Percentiles rank a stretch among this genome's conserved stretches.
Conservation (phyloP, 805 yeast species). For the Metschnikowia hibisci region DNA sequence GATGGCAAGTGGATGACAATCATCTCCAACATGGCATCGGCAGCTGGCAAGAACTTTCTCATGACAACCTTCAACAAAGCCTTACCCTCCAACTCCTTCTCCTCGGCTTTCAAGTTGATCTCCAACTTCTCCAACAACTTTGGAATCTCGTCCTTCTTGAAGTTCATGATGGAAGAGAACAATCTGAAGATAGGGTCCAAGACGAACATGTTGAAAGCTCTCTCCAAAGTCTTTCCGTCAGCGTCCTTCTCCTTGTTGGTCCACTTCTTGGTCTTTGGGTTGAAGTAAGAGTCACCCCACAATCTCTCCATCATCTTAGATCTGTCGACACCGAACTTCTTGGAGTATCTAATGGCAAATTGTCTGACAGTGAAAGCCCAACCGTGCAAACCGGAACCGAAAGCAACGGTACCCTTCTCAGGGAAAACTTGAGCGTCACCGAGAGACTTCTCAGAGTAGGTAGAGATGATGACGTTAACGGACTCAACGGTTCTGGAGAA, state of each 20-base stretch:
- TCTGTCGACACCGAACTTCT: conserved; percentile 99
- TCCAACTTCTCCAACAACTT: conserved; percentile 89
- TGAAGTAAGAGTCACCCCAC: conserved; percentile 99
- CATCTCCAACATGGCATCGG: conserved; percentile 99
- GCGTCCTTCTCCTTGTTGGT: conserved; percentile 94
- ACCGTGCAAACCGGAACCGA: conserved; percentile 99
- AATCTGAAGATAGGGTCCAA: conserved; percentile 98
- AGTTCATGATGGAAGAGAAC: conserved; percentile 96
- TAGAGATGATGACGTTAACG: conserved; percentile 96
- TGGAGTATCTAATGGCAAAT: conserved; percentile 95
- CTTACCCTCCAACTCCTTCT: conserved; percentile 98
- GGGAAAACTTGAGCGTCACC: conserved; percentile 99
- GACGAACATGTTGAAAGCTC: conserved; percentile 99
- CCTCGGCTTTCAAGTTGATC: conserved; percentile 89
- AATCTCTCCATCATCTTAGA: conserved; percentile 97
- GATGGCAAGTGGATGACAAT: conserved; percentile 97
- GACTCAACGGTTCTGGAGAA: conserved; percentile 99
- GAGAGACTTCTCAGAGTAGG: conserved; percentile 82
- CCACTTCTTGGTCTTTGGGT: conserved; percentile 99
- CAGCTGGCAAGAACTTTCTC: conserved; percentile 99
- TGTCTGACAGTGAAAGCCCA: conserved; percentile 99
- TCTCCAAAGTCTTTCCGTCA: conserved; percentile 90
- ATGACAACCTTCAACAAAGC: conserved; percentile 96
- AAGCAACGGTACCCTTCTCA: conserved; percentile 97
- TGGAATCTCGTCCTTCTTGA: conserved; percentile 96